Base-by-base conservation (phyloP, 192 early-diverging fungal genomes). In the Diversispora eburnea region DNA sequence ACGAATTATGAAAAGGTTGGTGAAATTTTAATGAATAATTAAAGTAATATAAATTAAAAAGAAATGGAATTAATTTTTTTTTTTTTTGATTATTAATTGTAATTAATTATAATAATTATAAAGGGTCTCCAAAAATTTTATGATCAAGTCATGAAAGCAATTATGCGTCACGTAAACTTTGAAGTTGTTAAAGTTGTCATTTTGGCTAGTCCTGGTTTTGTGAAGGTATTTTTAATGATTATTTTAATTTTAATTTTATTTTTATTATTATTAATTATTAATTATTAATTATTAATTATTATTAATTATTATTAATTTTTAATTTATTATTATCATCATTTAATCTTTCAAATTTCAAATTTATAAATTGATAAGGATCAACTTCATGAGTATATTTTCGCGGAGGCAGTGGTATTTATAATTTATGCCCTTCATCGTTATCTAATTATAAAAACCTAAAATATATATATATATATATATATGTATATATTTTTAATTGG, bases 201-300 rank as follows among this genome's bases (percentile, higher is more conserved):
- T 62, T 77, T 99, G 17, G 95, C 93, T 48, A 97, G 95, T 77
- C 98, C 98, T 41, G 98, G 96, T 46, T 99, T 98, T 87, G 89
- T 92, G 17, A 91, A 89, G 88, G 90, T 92, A 80, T 33, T 33
- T 33, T 33, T 1, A n/a, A n/a, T n/a, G n/a, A 33, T 33, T 33
- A 33, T 33, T 33, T 33, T 33, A 33, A 33, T 33, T 33, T 1
- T 33, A 1, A 33, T 33, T 33, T n/a, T 92, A 80, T 33, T 33
- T 33, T 33, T 1, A 33, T 33, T 33, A 33, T 33, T 33, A 33
- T 33, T 33, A 33, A 33, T 33, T 33, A 33, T 1, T 33, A 1
- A 33, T 33, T 33, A 33, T 33, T 33, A 33, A 33, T 33, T 33
- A 33, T 33, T 33, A 33, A 33, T 33, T 33, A 33, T 33, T 33